A percentile compares a stretch with the other conserved stretches of the same genome.
phyloP scores from a whole-genome alignment of 768 basidiomycete genomes.

The Serendipita sp. region DNA sequence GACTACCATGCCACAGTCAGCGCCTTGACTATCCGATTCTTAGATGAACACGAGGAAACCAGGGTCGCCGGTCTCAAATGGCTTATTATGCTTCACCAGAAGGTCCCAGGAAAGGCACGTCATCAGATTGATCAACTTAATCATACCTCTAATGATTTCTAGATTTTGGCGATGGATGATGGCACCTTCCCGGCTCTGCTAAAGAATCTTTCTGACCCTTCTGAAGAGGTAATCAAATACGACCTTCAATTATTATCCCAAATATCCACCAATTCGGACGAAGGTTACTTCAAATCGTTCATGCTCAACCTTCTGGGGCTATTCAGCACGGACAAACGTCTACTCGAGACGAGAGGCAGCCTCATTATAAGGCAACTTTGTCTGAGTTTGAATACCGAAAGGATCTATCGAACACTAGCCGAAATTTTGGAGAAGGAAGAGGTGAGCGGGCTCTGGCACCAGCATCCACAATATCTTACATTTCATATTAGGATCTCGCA shows the following conservation, averaged over 20 bases:
- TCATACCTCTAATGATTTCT: not conserved
- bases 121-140: not conserved
- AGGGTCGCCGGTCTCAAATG: slow-evolving; percentile 91
- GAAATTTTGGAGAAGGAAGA: slow-evolving; percentile 98
- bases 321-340: slow-evolving; percentile 82
- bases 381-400: slow-evolving; percentile 82
- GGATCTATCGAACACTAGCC: slow-evolving; percentile 88
- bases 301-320: slow-evolving; percentile 90
- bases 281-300: slow-evolving; percentile 87
- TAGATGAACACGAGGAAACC: slow-evolving; percentile 95
- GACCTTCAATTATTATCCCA: slow-evolving; percentile 92
- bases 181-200: slow-evolving; percentile 90
- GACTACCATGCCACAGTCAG: slow-evolving; percentile 89
- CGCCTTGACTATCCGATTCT: slow-evolving; percentile 79
- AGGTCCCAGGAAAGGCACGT: slow-evolving; percentile 81
- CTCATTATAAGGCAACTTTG: slow-evolving; percentile 92
- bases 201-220: slow-evolving; percentile 90
- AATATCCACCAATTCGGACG: slow-evolving; percentile 89
- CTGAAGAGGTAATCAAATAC: slow-evolving; percentile 95
- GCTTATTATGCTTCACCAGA: slow-evolving; percentile 97
- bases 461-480: not conserved
- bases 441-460: slow-evolving; percentile 27
- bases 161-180: slow-evolving; percentile 94
- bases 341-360: slow-evolving; percentile 84
- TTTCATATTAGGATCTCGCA: slow-evolving; percentile 61